These are phyloP conservation scores for Hordeum pubiflorum DNA, from an alignment of 202 grass and related monocot genomes.

Conservation along the genomic window DNA sequence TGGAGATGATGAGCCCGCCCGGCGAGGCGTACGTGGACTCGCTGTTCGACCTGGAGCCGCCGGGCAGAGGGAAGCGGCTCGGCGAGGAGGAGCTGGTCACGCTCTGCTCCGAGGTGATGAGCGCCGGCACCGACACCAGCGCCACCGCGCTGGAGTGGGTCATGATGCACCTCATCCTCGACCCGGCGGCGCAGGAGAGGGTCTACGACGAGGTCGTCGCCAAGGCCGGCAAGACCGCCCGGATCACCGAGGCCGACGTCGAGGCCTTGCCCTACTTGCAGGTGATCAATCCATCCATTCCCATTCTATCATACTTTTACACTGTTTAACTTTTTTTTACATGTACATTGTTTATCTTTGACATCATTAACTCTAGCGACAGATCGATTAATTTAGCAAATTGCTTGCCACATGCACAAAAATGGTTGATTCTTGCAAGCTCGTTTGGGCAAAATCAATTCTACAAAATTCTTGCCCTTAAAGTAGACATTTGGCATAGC, in stretches of 20 bases:
- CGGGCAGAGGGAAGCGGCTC: slow-evolving; percentile 50
- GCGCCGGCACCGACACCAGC: slow-evolving; percentile 88
- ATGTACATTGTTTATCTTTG: background rate
- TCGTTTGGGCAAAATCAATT: no score
- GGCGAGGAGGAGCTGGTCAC: slow-evolving; percentile 83
- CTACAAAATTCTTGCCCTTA: no score
- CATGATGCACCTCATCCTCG: slow-evolving; percentile 81
- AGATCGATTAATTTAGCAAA: no score
- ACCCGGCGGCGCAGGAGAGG: slow-evolving; percentile 48
- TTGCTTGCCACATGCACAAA: no score
- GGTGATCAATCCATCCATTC: background rate
- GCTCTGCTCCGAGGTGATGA: slow-evolving; percentile 98
- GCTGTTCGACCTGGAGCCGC: slow-evolving; percentile 64
- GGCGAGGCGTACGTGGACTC: slow-evolving; percentile 96
- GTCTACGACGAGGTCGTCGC: slow-evolving; percentile 62
- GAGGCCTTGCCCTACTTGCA: slow-evolving; percentile 77
- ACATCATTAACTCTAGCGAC: background rate
- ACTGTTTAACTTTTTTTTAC: no score
- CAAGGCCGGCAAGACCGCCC: slow-evolving; percentile 34
- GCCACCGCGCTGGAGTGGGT: slow-evolving; percentile 81
- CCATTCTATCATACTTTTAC: background rate
- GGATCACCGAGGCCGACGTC: slow-evolving; percentile 75
- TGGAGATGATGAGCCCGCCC: slow-evolving; percentile 66
- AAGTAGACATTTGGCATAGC: background rate
- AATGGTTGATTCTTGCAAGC: no score